phyloP scores from a whole-genome alignment of 2,329 filamentous ascomycete genomes.

The Pseudogymnoascus sp. region DNA sequence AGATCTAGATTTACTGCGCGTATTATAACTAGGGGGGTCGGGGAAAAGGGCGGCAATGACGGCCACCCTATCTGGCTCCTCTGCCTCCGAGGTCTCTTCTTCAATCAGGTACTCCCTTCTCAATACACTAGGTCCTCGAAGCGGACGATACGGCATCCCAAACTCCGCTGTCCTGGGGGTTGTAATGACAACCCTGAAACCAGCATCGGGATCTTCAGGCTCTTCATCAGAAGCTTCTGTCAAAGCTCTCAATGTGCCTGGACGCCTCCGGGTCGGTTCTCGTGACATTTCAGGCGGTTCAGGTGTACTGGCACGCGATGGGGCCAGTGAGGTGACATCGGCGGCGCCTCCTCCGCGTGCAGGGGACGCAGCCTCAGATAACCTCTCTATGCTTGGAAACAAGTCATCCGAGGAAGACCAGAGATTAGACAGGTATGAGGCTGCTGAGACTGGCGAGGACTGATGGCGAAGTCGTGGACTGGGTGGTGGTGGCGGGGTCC shows the following conservation, averaged over 20 bases:
- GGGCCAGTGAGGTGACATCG: neutral
- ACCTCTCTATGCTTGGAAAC: neutral
- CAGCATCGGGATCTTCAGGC: neutral
- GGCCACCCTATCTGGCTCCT: neutral
- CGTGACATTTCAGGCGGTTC: neutral
- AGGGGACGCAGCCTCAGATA: neutral
- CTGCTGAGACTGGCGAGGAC: neutral
- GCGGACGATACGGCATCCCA: neutral
- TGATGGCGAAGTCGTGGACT: neutral
- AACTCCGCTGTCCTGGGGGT: neutral
- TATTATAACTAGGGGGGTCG: neutral
- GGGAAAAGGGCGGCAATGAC: neutral
- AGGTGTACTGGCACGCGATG: neutral
- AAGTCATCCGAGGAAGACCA: neutral
- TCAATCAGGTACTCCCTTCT: neutral
- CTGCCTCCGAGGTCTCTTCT: neutral
- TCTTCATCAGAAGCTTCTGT: neutral
- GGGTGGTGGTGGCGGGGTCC: neutral
- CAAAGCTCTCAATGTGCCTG: neutral
- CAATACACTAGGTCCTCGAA: neutral
- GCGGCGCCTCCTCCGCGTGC: neutral
- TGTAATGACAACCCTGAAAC: neutral
- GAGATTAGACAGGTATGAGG: neutral
- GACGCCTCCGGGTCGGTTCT: neutral
- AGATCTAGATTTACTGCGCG: neutral